Base-by-base conservation (phyloP, 2,329 filamentous ascomycete genomes). In the Claviceps capensis region DNA sequence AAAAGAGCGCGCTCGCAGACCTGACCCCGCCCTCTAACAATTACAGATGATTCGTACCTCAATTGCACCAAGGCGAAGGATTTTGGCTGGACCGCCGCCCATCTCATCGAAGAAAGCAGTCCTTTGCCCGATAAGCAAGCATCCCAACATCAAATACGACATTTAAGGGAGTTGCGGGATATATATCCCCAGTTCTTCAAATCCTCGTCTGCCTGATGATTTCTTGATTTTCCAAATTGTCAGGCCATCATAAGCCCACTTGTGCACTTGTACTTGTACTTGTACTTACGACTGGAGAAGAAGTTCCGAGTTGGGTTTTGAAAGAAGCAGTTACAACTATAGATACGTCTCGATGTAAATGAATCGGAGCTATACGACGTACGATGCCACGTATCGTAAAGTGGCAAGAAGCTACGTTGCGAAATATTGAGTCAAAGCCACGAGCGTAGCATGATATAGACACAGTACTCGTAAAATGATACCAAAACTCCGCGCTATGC, bases 151-250 rank as follows among this genome's bases (percentile, higher is more conserved):
- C 83, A 90, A 63, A 86, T 98, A 57, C 75, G 78, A 45, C 77
- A 81, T 62, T 69, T 98, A 30, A 75, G 86, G 57, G 86, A 97
- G 62, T 70, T 98, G 53, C 79, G 86, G 46, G 70, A 70, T 0
- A 67, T 86, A 11, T 97, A 91, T 58, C 89, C 93, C 0, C 82
- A 94, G 53, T 81, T 95, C 56, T 96, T 98, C 75, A 93, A 86
- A 66, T 70, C 69, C 5, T 60, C 57, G 34, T 30, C 3, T 2
- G n/a, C n/a, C 42, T 51, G 40, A 4, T 30, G 57, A n/a, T 30
- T 9, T 23, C 23, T 50, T 19, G n/a, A 38, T 19, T 37, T 11
- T 9, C 11, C 9, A 34, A 4, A 2, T 14, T 23, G 34, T 3
- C 46, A 30, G 19, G 11, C 8, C 30, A 16, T 2, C 17, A 22